Percentiles rank a stretch among this genome's conserved stretches.
Conservation (phyloP, 2,329 filamentous ascomycete species). For the Zymoseptoria pseudotritici region DNA sequence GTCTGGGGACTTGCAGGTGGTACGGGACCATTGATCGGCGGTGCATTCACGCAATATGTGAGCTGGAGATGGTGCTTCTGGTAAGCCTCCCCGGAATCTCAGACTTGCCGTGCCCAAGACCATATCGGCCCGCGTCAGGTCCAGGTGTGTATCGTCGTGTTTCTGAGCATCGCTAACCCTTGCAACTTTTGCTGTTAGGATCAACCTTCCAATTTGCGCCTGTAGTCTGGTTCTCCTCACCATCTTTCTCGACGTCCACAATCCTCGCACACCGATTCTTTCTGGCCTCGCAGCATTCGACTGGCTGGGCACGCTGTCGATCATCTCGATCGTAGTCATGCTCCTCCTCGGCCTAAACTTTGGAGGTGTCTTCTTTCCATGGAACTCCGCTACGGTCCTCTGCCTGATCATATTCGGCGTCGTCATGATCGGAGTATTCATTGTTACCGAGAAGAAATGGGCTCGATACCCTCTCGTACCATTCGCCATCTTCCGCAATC, state of each 20-base stretch:
- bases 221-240: slow-evolving; percentile 43
- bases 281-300: slow-evolving; percentile 47
- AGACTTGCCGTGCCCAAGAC: no score
- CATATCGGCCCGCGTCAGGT: no score
- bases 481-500: slow-evolving; percentile 50
- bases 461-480: slow-evolving; percentile 64
- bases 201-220: slow-evolving; percentile 48
- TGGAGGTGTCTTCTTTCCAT: slow-evolving; percentile 46
- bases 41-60: slow-evolving; percentile 40
- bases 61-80: slow-evolving; percentile 51
- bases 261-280: slow-evolving; percentile 43
- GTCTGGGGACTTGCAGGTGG: slow-evolving; percentile 51
- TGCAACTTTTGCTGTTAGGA: slow-evolving; percentile 16
- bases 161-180: no score
- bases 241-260: slow-evolving; percentile 49
- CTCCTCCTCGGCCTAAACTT: slow-evolving; percentile 49
- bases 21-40: slow-evolving; percentile 47
- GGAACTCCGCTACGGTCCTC: slow-evolving; percentile 49
- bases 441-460: slow-evolving; percentile 56
- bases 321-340: slow-evolving; percentile 46
- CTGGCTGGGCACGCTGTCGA: slow-evolving; percentile 47
- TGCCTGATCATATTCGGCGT: slow-evolving; percentile 47
- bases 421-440: slow-evolving; percentile 45
- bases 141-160: no score
- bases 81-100: no score